Base-by-base conservation (phyloP, 1,284 basidiomycete genomes). In the Cronartium quercuum region DNA sequence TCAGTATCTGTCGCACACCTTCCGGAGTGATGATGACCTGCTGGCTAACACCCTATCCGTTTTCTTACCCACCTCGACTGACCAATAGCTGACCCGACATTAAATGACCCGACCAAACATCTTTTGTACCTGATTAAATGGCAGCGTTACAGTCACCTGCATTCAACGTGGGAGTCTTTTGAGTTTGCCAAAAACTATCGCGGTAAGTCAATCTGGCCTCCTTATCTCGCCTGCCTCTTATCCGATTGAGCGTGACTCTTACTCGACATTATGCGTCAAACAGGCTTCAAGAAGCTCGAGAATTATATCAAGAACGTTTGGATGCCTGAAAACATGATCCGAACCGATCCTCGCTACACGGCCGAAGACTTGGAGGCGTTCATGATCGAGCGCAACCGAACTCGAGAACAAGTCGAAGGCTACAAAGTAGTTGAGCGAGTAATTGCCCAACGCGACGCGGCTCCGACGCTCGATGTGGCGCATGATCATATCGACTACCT, bases 201-300 rank as follows among this genome's bases (percentile, higher is more conserved):
- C 94, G 10, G 94, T 98, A 81, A 95, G 98, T 83, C 89, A 12
- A 97, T 96, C 84, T 89, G 47, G 24, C 34, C 9, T 34, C 12
- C 9, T 34, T n/a, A 12, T 55, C 35, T 35, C 40, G 15, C 10
- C n/a, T 3, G 24, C 38, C 12, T 18, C 44, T 47, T 67, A 47
- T 47, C 44, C 60, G 21, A 41, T 58, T 29, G 29, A 29, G 29
- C 29, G 29, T 29, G 29, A 29, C 29, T 29, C 29, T 29, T 29
- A 29, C 29, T 29, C 29, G 2, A 18, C 6, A 47, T 6, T 13
- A 29, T 47, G 24, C 42, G 24, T 55, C 13, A 29, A n/a, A 55
- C n/a, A 81, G 94, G 94, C 38, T 86, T 97, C 81, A 98, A 98
- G 84, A 91, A 94, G 75, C 92, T 99, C 76, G 95, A 98, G 83